These are phyloP conservation scores for Leccinum huronense DNA, from an alignment of 1,284 basidiomycete genomes.

Conservation along the genomic window DNA sequence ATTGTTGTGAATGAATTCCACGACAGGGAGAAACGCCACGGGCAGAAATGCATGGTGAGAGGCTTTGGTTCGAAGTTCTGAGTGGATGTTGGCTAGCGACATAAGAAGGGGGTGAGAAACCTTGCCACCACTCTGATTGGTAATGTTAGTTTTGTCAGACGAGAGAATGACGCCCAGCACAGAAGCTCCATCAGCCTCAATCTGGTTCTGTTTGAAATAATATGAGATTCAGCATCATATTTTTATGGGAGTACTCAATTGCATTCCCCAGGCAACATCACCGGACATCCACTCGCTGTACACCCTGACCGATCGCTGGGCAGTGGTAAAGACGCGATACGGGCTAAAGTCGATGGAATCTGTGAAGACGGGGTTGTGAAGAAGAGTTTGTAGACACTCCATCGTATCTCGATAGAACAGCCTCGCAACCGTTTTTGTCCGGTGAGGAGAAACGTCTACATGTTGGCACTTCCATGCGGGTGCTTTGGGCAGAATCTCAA, in stretches of 20 bases:
- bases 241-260: neutral
- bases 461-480: slow-evolving; percentile 5
- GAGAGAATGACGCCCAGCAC: slow-evolving; percentile 26
- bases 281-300: neutral
- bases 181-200: neutral
- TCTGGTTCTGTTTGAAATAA: neutral
- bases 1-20: slow-evolving; percentile 25
- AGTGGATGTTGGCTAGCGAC: slow-evolving; percentile 34
- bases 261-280: slow-evolving; percentile 4
- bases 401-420: slow-evolving; percentile 2
- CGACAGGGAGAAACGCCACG: slow-evolving; percentile 32
- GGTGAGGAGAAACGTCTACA: neutral
- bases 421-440: neutral
- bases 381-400: slow-evolving; percentile 1
- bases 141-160: slow-evolving; percentile 37
- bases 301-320: neutral
- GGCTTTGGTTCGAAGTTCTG: slow-evolving; percentile 31
- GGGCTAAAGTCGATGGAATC: neutral
- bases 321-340: neutral
- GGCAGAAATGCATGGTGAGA: slow-evolving; percentile 31
- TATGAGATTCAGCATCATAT: neutral
- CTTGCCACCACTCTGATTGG: slow-evolving; percentile 32
- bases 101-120: slow-evolving; percentile 36
- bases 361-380: neutral
- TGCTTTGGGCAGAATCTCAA: neutral